Base-by-base conservation (phyloP, 1,284 basidiomycete genomes). In the Cystobasidiaceae sp. region DNA sequence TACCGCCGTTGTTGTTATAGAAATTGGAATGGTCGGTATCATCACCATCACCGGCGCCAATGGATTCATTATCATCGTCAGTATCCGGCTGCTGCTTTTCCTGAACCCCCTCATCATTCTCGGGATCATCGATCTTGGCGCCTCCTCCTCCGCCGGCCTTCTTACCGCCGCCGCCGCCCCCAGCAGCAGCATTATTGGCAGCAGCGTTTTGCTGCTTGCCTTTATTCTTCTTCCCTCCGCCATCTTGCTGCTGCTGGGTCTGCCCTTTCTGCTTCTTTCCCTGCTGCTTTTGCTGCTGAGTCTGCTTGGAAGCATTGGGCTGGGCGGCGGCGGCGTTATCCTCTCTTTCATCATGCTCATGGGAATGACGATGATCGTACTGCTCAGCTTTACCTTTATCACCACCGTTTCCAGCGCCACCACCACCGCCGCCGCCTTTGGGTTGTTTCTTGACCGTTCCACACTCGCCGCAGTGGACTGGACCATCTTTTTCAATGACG, bases 141-240 rank as follows among this genome's bases (percentile, higher is more conserved):
- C n/a, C n/a, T n/a, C n/a, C n/a, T n/a, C n/a, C n/a, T n/a, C n/a
- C n/a, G n/a, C n/a, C n/a, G n/a, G n/a, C n/a, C n/a, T n/a, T n/a
- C n/a, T n/a, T n/a, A n/a, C n/a, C n/a, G n/a, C n/a, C n/a, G n/a
- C 25, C 11, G 21, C 13, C 13, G 15, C 54, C 48, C 9, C 45
- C 25, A 28, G 41, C 45, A 28, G n/a, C 41, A 27, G 41, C 25
- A 56, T 44, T 28, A n/a, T n/a, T 23, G 27, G 45, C 45, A 13
- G 15, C 27, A 46, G n/a, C 6, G 27, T 3, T n/a, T 23, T 56
- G 41, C 23, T 62, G 60, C 60, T 62, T 62, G 48, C 50, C 49
- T 62, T 62, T 62, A 33, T 34, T 43, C 28, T 62, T 62, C 50
- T 54, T 62, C n/a, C 50, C 41, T 44, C 50, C 48, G 48, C 50